Base-by-base conservation (phyloP, 2,329 filamentous ascomycete species). In the Neurospora crassa region DNA sequence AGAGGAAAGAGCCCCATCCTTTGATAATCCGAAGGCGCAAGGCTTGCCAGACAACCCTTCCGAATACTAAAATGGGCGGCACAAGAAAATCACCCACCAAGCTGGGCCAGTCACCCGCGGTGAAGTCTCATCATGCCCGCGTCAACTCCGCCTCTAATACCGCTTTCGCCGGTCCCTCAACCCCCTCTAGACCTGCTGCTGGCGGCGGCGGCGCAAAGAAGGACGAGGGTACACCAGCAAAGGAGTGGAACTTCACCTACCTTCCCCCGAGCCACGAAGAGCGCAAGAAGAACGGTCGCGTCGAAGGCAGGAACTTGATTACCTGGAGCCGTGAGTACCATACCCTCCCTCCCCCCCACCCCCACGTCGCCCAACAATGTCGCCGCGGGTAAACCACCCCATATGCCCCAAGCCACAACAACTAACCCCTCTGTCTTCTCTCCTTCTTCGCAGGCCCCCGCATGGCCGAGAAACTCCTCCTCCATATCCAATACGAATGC, bases 381-480 rank as follows among this genome's bases (percentile, higher is more conserved):
- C 37, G 24, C 11, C 42, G 34, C 63, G 18, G 6, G 14, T 37
- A 2, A 8, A 24, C 45, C 18, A 42, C 29, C 41, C 29, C 2
- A 29, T 24, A 7, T 68, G 11, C 24, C 40, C n/a, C 68, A 10
- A 14, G 12, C 40, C 37, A 18, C 67, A 68, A 10, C 11, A 5
- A 42, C 18, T 69, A 40, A 5, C 68, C 63, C 10, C 34, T 40
- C 40, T 29, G 4, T 29, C 29, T 29, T 29, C 29, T 29, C 29
- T 29, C 29, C 29, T 29, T 29, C 29, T 11, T 10, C 40, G 40
- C 10, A 86, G 83, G 82, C 0, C 80, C 82, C 11, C 80, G 83
- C 11, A 85, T 85, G 82, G 76, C 79, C 0, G 83, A 85, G 45
- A 85, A 85, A 74, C 73, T 84, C 0, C 71, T 85, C 0, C 76